phyloP scores from a whole-genome alignment of 345 rosid species.

The Syzygium grande region DNA sequence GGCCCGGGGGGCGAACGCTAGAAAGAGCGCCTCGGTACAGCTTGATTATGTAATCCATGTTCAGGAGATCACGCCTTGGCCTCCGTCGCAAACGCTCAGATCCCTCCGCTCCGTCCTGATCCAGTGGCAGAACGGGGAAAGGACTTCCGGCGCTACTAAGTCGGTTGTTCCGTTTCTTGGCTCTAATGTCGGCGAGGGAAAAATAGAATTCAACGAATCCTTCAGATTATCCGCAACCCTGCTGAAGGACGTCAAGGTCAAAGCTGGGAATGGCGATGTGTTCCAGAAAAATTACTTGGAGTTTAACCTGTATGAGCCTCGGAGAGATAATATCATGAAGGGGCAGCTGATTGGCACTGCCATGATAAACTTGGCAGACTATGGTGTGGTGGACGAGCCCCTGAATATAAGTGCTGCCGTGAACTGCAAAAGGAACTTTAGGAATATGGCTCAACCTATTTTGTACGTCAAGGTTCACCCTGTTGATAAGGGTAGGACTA shows the following conservation, averaged over 20 bases:
- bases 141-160: slow-evolving; percentile 60
- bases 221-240: slow-evolving; percentile 64
- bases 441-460: slow-evolving; percentile 63
- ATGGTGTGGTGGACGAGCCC: slow-evolving; percentile 48
- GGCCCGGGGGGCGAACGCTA: slow-evolving; percentile 42
- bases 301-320: slow-evolving; percentile 80
- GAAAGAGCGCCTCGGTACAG: slow-evolving; percentile 39
- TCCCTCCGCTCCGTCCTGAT: slow-evolving; percentile 78
- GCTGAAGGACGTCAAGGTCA: slow-evolving; percentile 40
- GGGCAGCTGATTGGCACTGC: slow-evolving; percentile 68
- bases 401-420: slow-evolving; percentile 43
- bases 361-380: slow-evolving; percentile 64
- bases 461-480: slow-evolving; percentile 52
- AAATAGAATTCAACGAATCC: slow-evolving; percentile 77
- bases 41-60: slow-evolving; percentile 57
- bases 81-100: slow-evolving; percentile 78
- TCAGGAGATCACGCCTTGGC: slow-evolving; percentile 91
- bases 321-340: slow-evolving; percentile 54
- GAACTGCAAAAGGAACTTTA: slow-evolving; percentile 71
- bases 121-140: slow-evolving; percentile 90
- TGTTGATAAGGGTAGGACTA: slow-evolving; percentile 24
- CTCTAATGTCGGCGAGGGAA: slow-evolving; percentile 64
- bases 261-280: slow-evolving; percentile 34
- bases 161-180: slow-evolving; percentile 58
- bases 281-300: slow-evolving; percentile 62